phyloP scores from a whole-genome alignment of 495 filamentous ascomycete species.

The Darksidea phi region DNA sequence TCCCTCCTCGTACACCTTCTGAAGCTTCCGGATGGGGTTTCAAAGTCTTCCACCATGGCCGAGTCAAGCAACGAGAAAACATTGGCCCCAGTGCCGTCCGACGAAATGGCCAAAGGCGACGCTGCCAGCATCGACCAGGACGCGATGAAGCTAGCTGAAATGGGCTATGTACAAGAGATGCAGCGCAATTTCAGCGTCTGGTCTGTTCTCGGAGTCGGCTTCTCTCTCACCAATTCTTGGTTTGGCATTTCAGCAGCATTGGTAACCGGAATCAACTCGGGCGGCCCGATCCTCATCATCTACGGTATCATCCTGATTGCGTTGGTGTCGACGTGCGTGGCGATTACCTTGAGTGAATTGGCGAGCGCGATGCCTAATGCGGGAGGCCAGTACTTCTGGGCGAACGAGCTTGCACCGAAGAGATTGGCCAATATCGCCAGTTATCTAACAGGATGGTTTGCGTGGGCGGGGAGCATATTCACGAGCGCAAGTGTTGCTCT shows the following conservation, averaged over 20 bases:
- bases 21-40: background rate
- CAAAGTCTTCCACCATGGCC: slow-evolving; percentile 7
- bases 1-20: background rate
- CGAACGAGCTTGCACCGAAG: slow-evolving; percentile 56
- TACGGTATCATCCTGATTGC: slow-evolving; percentile 61
- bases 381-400: slow-evolving; percentile 66
- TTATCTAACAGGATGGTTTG: slow-evolving; percentile 59
- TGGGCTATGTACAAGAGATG: slow-evolving; percentile 62
- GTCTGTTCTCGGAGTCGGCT: slow-evolving; percentile 59
- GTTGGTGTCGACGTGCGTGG: slow-evolving; percentile 56
- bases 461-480: slow-evolving; percentile 59
- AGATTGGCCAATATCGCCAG: slow-evolving; percentile 53
- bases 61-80: slow-evolving; percentile 20
- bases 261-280: slow-evolving; percentile 59
- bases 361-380: slow-evolving; percentile 60
- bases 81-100: background rate
- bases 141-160: slow-evolving; percentile 45
- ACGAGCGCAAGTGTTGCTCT: slow-evolving; percentile 59
- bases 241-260: slow-evolving; percentile 60
- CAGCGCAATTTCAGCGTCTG: slow-evolving; percentile 58
- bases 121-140: slow-evolving; percentile 29
- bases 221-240: slow-evolving; percentile 66
- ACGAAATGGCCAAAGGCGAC: slow-evolving; percentile 11
- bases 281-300: slow-evolving; percentile 60
- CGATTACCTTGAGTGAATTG: slow-evolving; percentile 56